Conservation (phyloP, 73 alveolate genomes). For the Paramecium sexaurelia region DNA sequence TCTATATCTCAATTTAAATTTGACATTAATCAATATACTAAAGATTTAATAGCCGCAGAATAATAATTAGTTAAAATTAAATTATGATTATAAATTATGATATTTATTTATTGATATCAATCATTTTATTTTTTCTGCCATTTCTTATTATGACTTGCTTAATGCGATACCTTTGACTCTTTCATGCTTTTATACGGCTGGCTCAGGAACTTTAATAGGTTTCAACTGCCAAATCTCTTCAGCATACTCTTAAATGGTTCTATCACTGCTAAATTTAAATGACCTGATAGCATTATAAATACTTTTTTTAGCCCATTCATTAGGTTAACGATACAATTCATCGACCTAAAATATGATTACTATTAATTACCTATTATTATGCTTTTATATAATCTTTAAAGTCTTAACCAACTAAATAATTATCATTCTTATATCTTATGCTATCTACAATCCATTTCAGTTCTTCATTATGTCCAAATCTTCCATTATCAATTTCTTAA, state of each 20-base stretch:
- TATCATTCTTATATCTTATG: conserved; percentile 71
- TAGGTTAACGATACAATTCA: conserved; percentile 64
- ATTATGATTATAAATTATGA: conserved; percentile 1
- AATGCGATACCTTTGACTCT: conserved; percentile 53
- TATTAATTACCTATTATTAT: conserved; percentile 27
- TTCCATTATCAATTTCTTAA: conserved; percentile 61
- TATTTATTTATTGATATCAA: background rate
- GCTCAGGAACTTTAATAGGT: conserved; percentile 62
- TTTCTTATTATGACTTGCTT: conserved; percentile 44
- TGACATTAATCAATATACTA: background rate
- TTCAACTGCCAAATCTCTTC: conserved; percentile 73
- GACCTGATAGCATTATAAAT: conserved; percentile 73
- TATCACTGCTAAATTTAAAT: conserved; percentile 73
- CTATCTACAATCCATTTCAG: conserved; percentile 52
- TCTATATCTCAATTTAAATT: background rate
- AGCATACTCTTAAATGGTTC: conserved; percentile 76
- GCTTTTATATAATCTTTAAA: conserved; percentile 83
- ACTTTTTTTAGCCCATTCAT: conserved; percentile 73
- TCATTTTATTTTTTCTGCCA: background rate
- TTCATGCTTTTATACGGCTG: conserved; percentile 60
- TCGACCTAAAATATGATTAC: conserved; percentile 60
- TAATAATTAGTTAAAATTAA: background rate
- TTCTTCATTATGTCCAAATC: conserved; percentile 59
- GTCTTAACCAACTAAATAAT: conserved; percentile 80
- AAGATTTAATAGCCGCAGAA: background rate